Evolutionary conservation across 2,329 filamentous ascomycete species (phyloP).

Genomic region (Acarospora socialis): DNA sequence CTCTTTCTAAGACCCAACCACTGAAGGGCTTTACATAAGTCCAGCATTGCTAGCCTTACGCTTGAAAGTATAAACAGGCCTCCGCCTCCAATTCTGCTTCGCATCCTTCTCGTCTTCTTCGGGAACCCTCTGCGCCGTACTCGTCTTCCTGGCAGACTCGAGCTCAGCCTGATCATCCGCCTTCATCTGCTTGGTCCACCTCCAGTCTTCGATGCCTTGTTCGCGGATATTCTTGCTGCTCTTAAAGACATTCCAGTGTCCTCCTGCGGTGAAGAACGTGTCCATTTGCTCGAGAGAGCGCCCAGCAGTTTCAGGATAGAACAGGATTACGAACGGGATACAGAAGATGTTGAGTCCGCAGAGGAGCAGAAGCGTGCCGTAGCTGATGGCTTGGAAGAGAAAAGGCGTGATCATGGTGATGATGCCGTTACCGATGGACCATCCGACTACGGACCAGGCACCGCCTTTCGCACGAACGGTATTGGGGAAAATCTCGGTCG

Average conservation of each 20-base stretch:
- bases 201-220: constrained; percentile 13
- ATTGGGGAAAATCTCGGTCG: constrained; percentile 43
- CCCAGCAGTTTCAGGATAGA: constrained; percentile 15
- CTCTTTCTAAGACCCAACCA: no score
- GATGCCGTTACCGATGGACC: constrained; percentile 44
- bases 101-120: constrained; percentile 14
- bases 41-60: constrained; percentile 13
- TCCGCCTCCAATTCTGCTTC: constrained; percentile 11
- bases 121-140: constrained; percentile 9
- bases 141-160: constrained; percentile 10
- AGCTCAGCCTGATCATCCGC: constrained; percentile 10
- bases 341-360: constrained; percentile 15
- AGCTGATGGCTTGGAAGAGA: constrained; percentile 15
- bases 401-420: constrained; percentile 33
- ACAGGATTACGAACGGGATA: constrained; percentile 14
- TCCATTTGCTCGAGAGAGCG: constrained; percentile 14
- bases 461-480: constrained; percentile 45
- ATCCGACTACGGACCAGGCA: constrained; percentile 44
- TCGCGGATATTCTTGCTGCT: constrained; percentile 12
- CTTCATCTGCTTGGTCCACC: constrained; percentile 14
- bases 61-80: constrained; percentile 12
- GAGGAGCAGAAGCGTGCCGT: constrained; percentile 14
- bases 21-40: constrained; percentile 11
- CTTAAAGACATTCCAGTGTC: constrained; percentile 14
- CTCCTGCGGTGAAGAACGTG: constrained; percentile 14